Conservation (phyloP, 305 asterid species). For the Euphrasia arctica region DNA sequence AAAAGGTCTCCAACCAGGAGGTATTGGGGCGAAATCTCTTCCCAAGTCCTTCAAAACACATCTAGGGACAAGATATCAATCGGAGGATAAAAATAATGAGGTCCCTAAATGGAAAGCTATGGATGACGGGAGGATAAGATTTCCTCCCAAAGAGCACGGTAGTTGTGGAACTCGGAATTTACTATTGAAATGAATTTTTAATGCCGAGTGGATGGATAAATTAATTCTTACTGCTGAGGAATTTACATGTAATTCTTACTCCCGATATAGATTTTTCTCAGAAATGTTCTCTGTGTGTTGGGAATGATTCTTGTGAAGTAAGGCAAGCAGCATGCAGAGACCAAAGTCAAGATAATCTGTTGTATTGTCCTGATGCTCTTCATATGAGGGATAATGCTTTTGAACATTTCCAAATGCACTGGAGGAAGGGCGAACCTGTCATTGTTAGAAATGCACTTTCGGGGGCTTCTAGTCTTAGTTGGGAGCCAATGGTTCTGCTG, state of each 20-base stretch:
- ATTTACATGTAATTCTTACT: slow-evolving; percentile 36
- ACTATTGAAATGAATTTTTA: slow-evolving; percentile 48
- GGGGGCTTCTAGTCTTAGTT: slow-evolving; percentile 71
- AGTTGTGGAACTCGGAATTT: slow-evolving; percentile 67
- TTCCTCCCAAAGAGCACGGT: slow-evolving; percentile 67
- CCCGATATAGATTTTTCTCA: slow-evolving; percentile 38
- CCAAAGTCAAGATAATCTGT: slow-evolving; percentile 45
- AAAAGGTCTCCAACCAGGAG: slow-evolving; percentile 47
- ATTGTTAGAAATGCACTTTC: slow-evolving; percentile 51
- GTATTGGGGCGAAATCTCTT: neutral
- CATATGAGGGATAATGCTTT: slow-evolving; percentile 42
- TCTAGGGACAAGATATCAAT: slow-evolving; percentile 17
- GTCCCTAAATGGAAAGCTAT: slow-evolving; percentile 48
- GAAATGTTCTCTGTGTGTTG: slow-evolving; percentile 45
- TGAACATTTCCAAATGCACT: slow-evolving; percentile 78
- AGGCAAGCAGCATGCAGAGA: slow-evolving; percentile 61
- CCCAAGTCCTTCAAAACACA: too few species aligned
- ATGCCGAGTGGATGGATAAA: slow-evolving; percentile 48
- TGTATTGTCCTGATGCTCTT: slow-evolving; percentile 64
- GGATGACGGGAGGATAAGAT: slow-evolving; percentile 50
- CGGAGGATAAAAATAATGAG: slow-evolving; percentile 22
- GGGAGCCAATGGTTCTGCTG: slow-evolving; percentile 93
- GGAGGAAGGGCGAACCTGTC: slow-evolving; percentile 88
- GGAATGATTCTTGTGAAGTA: slow-evolving; percentile 28
- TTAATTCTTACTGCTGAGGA: slow-evolving; percentile 44